Percentiles rank a stretch among this genome's conserved stretches.
Evolutionary conservation across 345 rosid species (phyloP).

Genomic region (Lepidium sativum): DNA sequence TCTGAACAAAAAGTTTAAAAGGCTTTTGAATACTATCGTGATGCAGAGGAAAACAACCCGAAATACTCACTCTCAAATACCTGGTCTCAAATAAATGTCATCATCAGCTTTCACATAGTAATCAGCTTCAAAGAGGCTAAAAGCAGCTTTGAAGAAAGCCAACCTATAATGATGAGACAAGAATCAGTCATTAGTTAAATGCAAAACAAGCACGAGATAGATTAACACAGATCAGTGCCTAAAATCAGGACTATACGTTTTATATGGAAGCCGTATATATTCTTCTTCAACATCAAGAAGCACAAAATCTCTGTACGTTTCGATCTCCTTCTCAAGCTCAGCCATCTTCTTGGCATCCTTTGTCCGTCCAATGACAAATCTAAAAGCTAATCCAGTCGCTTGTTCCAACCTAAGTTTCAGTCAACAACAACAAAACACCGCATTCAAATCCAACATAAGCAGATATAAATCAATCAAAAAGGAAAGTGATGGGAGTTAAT

Average conservation of each 20-base stretch:
- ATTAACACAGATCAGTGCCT: neutral
- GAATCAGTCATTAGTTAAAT: neutral
- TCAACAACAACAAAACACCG: constrained; percentile 2
- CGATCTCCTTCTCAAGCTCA: constrained; percentile 51
- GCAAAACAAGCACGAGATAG: neutral
- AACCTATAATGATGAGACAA: constrained; percentile 25
- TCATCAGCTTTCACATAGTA: constrained; percentile 79
- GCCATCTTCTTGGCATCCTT: constrained; percentile 61
- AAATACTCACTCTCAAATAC: constrained; percentile 21
- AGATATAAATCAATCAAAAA: neutral
- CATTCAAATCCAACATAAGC: neutral
- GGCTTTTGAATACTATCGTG: neutral
- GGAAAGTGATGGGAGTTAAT: neutral
- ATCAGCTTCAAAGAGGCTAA: constrained; percentile 63
- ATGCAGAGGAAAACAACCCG: neutral
- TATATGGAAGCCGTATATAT: constrained; percentile 55
- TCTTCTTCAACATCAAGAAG: constrained; percentile 65
- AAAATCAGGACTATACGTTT: constrained; percentile 43
- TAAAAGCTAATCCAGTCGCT: constrained; percentile 75
- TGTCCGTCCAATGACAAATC: constrained; percentile 69
- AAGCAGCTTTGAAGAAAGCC: constrained; percentile 65
- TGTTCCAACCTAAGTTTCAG: constrained; percentile 57
- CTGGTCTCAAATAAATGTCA: constrained; percentile 79
- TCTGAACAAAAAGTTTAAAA: constrained; percentile 26
- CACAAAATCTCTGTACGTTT: constrained; percentile 60